These are phyloP conservation scores for Melanogaster broomeanus DNA, from an alignment of 768 basidiomycete genomes.

Conservation along the genomic window DNA sequence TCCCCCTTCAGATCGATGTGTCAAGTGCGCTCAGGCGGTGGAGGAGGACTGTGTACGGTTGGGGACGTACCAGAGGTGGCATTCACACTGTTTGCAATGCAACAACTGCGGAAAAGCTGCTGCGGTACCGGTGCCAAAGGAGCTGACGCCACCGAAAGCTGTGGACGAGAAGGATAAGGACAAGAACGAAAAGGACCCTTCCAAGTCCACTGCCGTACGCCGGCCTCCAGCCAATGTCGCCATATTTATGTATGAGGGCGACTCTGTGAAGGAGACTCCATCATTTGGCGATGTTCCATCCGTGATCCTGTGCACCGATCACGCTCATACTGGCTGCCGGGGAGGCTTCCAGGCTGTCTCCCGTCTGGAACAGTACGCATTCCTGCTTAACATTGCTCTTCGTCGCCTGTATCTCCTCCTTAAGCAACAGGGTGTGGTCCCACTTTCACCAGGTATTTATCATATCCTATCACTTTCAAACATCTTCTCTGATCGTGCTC, in stretches of 20 bases:
- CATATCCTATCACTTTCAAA: slow-evolving; percentile 3
- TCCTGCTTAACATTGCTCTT: slow-evolving; percentile 93
- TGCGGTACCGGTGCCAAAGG: slow-evolving; percentile 59
- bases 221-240: slow-evolving; percentile 81
- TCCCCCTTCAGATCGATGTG: slow-evolving; percentile 89
- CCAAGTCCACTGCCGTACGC: slow-evolving; percentile 64
- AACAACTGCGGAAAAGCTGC: slow-evolving; percentile 76
- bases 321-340: slow-evolving; percentile 66
- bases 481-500: slow-evolving; percentile 9
- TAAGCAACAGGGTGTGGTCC: slow-evolving; percentile 88
- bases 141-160: slow-evolving; percentile 49
- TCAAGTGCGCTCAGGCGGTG: slow-evolving; percentile 85
- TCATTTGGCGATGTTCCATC: slow-evolving; percentile 76
- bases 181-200: slow-evolving; percentile 44
- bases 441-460: slow-evolving; percentile 68
- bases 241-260: slow-evolving; percentile 76
- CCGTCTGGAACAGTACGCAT: slow-evolving; percentile 95
- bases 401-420: slow-evolving; percentile 84
- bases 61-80: slow-evolving; percentile 98
- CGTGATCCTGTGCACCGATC: slow-evolving; percentile 75
- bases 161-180: slow-evolving; percentile 51
- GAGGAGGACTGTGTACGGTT: slow-evolving; percentile 97
- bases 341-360: slow-evolving; percentile 89
- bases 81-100: slow-evolving; percentile 92
- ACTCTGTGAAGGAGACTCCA: slow-evolving; percentile 63